A percentile compares a stretch with the other conserved stretches of the same genome.
phyloP scores from a whole-genome alignment of 768 basidiomycete genomes.

The Amanita pseudoporphyria region DNA sequence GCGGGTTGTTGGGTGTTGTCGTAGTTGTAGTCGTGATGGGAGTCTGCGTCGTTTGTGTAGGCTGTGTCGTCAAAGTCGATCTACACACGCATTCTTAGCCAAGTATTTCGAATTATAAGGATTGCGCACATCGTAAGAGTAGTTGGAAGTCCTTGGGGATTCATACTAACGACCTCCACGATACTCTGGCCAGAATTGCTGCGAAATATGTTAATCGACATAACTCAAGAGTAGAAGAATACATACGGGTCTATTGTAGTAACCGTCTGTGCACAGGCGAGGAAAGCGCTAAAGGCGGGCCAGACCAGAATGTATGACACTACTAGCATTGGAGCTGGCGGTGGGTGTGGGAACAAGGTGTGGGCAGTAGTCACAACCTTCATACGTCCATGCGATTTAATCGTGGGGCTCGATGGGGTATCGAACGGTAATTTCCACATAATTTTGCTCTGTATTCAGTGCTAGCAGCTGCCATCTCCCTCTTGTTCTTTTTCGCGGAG shows the following conservation, averaged over 20 bases:
- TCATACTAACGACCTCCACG: constrained; percentile 35
- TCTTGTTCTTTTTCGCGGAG: too few relatives aligned
- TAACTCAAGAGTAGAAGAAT: neutral
- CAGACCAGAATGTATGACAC: constrained; percentile 7
- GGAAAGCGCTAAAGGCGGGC: constrained; percentile 12
- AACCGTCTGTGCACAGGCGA: constrained; percentile 33
- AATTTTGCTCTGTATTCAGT: too few relatives aligned
- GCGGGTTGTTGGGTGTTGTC: constrained; percentile 19
- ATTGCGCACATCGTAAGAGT: constrained; percentile 35
- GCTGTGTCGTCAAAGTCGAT: constrained; percentile 12
- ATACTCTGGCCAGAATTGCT: constrained; percentile 36
- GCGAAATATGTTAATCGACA: constrained; percentile 8
- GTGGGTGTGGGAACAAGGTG: neutral
- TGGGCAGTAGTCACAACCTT: neutral
- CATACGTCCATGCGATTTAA: neutral
- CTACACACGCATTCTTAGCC: neutral
- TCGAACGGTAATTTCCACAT: too few relatives aligned
- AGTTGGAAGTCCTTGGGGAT: constrained; percentile 26
- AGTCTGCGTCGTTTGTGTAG: constrained; percentile 14
- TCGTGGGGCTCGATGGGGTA: too few relatives aligned
- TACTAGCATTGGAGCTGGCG: neutral
- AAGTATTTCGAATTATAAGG: neutral
- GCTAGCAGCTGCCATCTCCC: too few relatives aligned
- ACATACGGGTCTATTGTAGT: constrained; percentile 41
- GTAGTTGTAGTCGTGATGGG: constrained; percentile 12